A percentile compares a stretch with the other conserved stretches of the same genome.
Conservation (phyloP, 2,329 filamentous ascomycete genomes). For the Colletotrichum euphorbiae region DNA sequence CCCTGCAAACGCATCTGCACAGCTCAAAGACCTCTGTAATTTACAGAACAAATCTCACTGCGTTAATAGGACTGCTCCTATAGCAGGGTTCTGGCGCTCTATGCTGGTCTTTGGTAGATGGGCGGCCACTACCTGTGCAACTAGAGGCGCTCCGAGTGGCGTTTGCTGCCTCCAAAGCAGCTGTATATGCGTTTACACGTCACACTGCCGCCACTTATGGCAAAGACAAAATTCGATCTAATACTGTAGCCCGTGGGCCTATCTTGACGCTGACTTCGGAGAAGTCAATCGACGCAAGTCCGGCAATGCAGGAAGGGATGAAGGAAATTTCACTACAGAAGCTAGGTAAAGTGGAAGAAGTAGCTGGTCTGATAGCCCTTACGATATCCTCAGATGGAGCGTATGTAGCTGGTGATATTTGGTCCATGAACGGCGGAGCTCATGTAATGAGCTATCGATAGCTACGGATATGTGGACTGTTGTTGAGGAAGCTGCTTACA, state of each 20-base stretch:
- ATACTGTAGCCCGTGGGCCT: constrained; percentile 15
- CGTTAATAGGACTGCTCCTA: too few relatives aligned
- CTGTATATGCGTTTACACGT: constrained; percentile 23
- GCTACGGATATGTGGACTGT: neutral
- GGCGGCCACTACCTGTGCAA: too few relatives aligned
- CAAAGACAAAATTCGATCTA: constrained; percentile 17
- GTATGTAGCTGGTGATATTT: constrained; percentile 17
- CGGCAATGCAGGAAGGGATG: constrained; percentile 12
- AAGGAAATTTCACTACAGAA: constrained; percentile 4
- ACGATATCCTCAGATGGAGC: constrained; percentile 30
- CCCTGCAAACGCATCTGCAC: too few relatives aligned
- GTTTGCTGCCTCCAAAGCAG: constrained; percentile 17
- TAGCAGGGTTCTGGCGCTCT: too few relatives aligned
- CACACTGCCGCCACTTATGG: constrained; percentile 20
- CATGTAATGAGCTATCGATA: constrained; percentile 9
- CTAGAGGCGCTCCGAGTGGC: constrained; percentile 18
- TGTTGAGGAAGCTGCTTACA: neutral
- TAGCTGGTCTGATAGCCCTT: constrained; percentile 16
- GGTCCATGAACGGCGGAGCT: constrained; percentile 25
- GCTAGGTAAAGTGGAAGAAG: constrained; percentile 14
- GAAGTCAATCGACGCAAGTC: too few relatives aligned
- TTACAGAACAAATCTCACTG: too few relatives aligned
- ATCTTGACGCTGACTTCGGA: constrained; percentile 13
- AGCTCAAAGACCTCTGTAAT: too few relatives aligned
- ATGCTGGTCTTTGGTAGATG: too few relatives aligned